phyloP scores from a whole-genome alignment of 2,329 filamentous ascomycete genomes.

The Penicillium corylophilum region DNA sequence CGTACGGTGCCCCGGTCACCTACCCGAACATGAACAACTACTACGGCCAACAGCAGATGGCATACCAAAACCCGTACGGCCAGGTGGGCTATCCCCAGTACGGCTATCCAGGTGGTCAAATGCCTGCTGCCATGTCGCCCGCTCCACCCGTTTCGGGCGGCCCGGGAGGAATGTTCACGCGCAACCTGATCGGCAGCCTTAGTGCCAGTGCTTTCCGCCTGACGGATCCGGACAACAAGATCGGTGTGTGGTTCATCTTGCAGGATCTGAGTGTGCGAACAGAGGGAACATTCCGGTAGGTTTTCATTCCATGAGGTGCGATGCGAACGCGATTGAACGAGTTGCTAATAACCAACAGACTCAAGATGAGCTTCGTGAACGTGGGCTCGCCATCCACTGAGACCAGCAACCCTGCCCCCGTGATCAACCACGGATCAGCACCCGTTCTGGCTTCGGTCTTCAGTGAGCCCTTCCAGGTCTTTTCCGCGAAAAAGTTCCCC shows the following conservation, averaged over 20 bases:
- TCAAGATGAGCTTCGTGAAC: slow-evolving; percentile 79
- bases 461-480: slow-evolving; percentile 88
- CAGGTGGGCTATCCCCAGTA: slow-evolving; percentile 34
- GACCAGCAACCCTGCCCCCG: slow-evolving; percentile 42
- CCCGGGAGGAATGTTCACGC: slow-evolving; percentile 82
- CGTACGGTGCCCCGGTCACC: slow-evolving; percentile 41
- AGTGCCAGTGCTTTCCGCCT: slow-evolving; percentile 85
- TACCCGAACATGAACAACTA: slow-evolving; percentile 41
- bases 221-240: slow-evolving; percentile 72
- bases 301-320: neutral
- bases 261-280: slow-evolving; percentile 94
- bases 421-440: slow-evolving; percentile 71
- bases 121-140: slow-evolving; percentile 38
- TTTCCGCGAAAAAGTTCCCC: slow-evolving; percentile 96
- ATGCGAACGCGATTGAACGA: neutral
- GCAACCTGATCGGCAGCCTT: slow-evolving; percentile 90
- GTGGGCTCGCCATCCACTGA: slow-evolving; percentile 58
- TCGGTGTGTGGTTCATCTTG: slow-evolving; percentile 94
- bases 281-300: slow-evolving; percentile 84
- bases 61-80: slow-evolving; percentile 37
- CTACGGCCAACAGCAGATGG: slow-evolving; percentile 35
- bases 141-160: slow-evolving; percentile 39
- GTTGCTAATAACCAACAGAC: slow-evolving; percentile 37
- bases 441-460: slow-evolving; percentile 83
- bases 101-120: slow-evolving; percentile 33